phyloP scores from a whole-genome alignment of 768 basidiomycete genomes.

The Kwoniella mangroviensis region DNA sequence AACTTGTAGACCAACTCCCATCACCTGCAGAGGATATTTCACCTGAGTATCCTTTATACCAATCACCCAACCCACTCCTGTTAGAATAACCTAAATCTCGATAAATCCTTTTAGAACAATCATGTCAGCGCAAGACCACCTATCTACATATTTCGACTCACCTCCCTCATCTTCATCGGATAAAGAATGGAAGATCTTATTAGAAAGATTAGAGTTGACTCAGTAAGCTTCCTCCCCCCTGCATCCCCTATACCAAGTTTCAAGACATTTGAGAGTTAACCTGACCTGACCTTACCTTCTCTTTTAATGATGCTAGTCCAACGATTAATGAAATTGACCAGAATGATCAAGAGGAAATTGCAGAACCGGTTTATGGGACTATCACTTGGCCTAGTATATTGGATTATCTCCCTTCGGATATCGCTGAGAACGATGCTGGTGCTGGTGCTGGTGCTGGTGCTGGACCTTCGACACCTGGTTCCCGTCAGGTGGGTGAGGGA shows the following conservation, averaged over 20 bases:
- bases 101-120: neutral
- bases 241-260: neutral
- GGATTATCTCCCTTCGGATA: neutral
- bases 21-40: no score
- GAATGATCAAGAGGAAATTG: neutral
- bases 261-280: neutral
- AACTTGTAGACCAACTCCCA: no score
- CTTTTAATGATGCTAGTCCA: slow-evolving; percentile 1
- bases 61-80: no score
- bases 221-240: slow-evolving; percentile 6
- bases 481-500: neutral
- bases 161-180: neutral
- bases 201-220: neutral
- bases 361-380: neutral
- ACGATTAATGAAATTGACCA: neutral
- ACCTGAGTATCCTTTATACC: no score
- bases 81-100: neutral
- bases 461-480: neutral
- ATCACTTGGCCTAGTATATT: slow-evolving; percentile 11
- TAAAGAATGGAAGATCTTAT: slow-evolving; percentile 20
- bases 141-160: slow-evolving; percentile 8
- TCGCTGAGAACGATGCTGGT: no score
- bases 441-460: neutral
- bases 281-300: neutral
- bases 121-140: slow-evolving; percentile 19